phyloP scores from a whole-genome alignment of 768 basidiomycete species.

The Royoungia palumana region DNA sequence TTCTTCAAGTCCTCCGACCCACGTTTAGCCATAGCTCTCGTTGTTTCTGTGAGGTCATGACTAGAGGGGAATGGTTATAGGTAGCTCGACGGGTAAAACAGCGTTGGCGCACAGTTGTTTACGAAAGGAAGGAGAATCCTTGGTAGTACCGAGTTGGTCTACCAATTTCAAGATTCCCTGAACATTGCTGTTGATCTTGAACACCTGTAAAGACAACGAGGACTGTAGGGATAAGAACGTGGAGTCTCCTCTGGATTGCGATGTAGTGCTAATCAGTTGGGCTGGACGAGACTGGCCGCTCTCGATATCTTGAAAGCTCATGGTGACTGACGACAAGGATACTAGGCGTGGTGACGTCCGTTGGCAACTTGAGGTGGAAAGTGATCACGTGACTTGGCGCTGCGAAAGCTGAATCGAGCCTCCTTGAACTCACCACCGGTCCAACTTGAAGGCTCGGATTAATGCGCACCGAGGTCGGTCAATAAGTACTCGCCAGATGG shows the following conservation, averaged over 20 bases:
- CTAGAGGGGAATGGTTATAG: constrained; percentile 39
- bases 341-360: neutral
- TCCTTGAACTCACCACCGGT: no score
- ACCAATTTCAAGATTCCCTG: constrained; percentile 94
- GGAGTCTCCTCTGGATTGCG: constrained; percentile 59
- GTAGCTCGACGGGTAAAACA: neutral
- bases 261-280: constrained; percentile 21
- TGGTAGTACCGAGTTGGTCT: constrained; percentile 86
- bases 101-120: constrained; percentile 70
- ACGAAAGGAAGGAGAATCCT: constrained; percentile 75
- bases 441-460: no score
- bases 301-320: constrained; percentile 55
- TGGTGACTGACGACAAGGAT: constrained; percentile 13
- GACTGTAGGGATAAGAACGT: constrained; percentile 74
- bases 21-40: constrained; percentile 91
- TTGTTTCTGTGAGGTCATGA: constrained; percentile 92
- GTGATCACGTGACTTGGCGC: constrained; percentile 8
- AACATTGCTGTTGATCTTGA: constrained; percentile 98
- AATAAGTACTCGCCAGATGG: no score
- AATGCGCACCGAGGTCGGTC: no score
- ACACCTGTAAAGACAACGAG: constrained; percentile 86
- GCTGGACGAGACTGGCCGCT: constrained; percentile 36
- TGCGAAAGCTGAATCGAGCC: no score
- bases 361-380: neutral
- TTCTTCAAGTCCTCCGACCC: constrained; percentile 92